Evolutionary conservation across 192 early-diverging fungal genomes (phyloP).

Genomic region (Linnemannia elongata): DNA sequence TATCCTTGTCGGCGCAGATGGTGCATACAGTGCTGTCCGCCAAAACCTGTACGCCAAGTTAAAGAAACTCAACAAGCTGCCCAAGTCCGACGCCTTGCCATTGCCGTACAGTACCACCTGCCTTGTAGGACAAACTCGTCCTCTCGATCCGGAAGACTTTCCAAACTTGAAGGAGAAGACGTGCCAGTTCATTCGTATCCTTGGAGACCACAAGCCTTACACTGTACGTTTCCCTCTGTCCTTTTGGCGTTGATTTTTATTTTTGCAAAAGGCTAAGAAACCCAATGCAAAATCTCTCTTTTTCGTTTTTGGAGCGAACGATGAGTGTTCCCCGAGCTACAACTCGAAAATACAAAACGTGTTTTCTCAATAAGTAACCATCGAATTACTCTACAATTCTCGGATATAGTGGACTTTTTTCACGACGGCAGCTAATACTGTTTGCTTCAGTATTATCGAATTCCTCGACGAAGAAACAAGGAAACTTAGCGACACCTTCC

Average conservation of each 20-base stretch:
- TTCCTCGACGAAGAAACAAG: background rate
- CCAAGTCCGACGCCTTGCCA: background rate
- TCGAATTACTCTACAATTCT: background rate
- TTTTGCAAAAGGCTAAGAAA: no score
- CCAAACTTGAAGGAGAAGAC: slow-evolving; percentile 5
- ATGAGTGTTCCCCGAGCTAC: no score
- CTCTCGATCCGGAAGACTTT: slow-evolving; percentile 13
- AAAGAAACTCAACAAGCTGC: background rate
- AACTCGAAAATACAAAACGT: no score
- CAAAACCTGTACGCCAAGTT: slow-evolving; percentile 9
- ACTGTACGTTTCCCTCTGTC: background rate
- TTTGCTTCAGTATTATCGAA: background rate
- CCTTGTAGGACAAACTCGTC: slow-evolving; percentile 18
- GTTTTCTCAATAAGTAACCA: background rate
- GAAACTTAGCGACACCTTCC: background rate
- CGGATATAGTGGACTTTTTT: slow-evolving; percentile 10
- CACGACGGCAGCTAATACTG: background rate
- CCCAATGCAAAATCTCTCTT: no score
- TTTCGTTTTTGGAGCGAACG: background rate
- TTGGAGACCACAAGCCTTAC: slow-evolving; percentile 18
- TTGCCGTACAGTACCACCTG: slow-evolving; percentile 19
- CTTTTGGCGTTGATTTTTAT: no score
- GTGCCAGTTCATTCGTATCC: background rate
- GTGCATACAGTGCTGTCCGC: slow-evolving; percentile 3
- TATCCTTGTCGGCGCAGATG: slow-evolving; percentile 22